Base-by-base conservation (phyloP, 371 early-diverging fungal genomes). In the Mortierella sp. region DNA sequence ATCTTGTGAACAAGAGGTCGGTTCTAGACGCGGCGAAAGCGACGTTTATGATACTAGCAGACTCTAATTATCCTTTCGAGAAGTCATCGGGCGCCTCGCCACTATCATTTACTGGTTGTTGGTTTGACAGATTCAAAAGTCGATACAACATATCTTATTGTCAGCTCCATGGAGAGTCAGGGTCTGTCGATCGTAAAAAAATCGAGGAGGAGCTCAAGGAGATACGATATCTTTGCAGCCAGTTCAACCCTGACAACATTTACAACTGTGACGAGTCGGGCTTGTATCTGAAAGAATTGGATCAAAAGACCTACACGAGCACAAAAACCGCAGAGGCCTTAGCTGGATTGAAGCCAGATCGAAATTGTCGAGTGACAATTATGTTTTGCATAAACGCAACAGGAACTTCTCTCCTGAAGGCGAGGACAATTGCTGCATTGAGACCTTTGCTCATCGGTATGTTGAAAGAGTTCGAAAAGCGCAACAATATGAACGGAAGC, bases 201-300 rank as follows among this genome's bases (percentile, higher is more conserved):
- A 60, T 60, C 21, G 47, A 60, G 26, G 37, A 29, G 3, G 60
- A 60, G 44, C 60, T 47, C 26, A 26, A 46, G 16, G 14, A 21
- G 0, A 47, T 60, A 3, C 60, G 60, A 3, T 19, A 47, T 16
- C 3, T 48, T 47, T 46, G 47, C 47, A 6, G 37, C 16, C 45
- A 48, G 48, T 47, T 37, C 26, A 21, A 18, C 19, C 50, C 50
- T 26, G 50, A 60, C 48, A 47, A 60, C 26, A 47, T 60, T 45
- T 60, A 23, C 28, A n/a, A 48, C 48, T 60, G 61, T 26, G 50
- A 48, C n/a, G 61, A 60, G 29, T 28, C 29, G 7, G 61, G 61
- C 7, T 21, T 47, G 28, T 60, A 60, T 11, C 29, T 60, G 18
- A 60, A 48, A 29, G 61, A 60, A n/a, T n/a, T 47, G 50, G n/a